These are phyloP conservation scores for Mallotus nudiflorus DNA, from an alignment of 345 rosid species.

Conservation along the genomic window DNA sequence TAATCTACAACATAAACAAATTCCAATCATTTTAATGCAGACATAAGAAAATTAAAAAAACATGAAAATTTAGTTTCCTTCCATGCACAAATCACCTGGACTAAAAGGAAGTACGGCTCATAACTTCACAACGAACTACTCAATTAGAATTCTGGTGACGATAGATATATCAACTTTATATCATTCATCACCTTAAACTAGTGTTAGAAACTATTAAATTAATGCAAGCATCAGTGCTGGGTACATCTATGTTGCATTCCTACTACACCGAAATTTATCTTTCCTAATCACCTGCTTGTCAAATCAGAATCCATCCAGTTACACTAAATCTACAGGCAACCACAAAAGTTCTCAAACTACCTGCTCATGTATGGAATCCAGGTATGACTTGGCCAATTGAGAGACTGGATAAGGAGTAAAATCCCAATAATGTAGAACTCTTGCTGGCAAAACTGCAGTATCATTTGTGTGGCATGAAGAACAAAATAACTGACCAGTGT, in stretches of 20 bases:
- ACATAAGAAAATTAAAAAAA: neutral
- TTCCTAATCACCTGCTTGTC: neutral
- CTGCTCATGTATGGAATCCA: constrained; percentile 91
- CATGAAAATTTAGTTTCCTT: neutral
- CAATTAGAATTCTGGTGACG: neutral
- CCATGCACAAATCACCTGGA: constrained; percentile 12
- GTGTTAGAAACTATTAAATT: neutral
- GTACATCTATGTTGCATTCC: neutral
- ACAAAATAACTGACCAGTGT: constrained; percentile 88
- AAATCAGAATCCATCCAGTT: constrained; percentile 4
- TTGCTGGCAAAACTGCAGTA: constrained; percentile 81
- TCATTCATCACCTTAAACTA: neutral
- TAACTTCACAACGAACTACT: neutral
- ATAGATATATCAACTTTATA: neutral
- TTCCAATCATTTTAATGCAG: neutral
- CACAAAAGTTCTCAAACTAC: constrained; percentile 36
- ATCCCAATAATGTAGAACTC: constrained; percentile 94
- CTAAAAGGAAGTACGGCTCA: neutral
- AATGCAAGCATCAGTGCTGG: neutral
- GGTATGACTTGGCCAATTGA: constrained; percentile 86
- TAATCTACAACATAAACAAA: constrained; percentile 1
- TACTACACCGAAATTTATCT: neutral
- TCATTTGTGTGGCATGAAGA: constrained; percentile 89
- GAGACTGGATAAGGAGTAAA: constrained; percentile 75
- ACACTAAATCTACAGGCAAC: neutral